Percentiles rank a stretch among this genome's conserved stretches.
These are phyloP conservation scores for Aschersonia sp. DNA, from an alignment of 2,329 filamentous ascomycete genomes.

Conservation along the genomic window DNA sequence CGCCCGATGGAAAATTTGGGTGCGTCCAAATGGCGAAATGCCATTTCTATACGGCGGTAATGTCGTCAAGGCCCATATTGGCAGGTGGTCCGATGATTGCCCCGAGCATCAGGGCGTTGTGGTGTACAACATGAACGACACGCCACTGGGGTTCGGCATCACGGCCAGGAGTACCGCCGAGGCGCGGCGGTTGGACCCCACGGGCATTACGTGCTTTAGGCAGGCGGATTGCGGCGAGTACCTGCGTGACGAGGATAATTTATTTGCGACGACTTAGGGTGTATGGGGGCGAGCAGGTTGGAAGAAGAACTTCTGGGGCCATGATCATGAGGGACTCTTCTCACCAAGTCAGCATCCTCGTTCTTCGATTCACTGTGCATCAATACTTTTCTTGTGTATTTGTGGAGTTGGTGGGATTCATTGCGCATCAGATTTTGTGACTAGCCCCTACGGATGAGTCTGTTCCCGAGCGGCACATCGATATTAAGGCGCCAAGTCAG, in stretches of 20 bases:
- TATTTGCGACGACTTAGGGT: slow-evolving; percentile 25
- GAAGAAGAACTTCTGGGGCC: neutral
- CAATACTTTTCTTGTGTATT: too few relatives aligned
- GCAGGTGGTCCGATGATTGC: slow-evolving; percentile 78
- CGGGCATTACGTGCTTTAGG: slow-evolving; percentile 75
- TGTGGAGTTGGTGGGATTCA: neutral
- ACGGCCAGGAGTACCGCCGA: slow-evolving; percentile 81
- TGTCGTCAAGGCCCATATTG: slow-evolving; percentile 57
- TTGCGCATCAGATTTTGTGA: neutral
- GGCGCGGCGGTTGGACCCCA: slow-evolving; percentile 73
- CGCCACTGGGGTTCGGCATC: slow-evolving; percentile 83
- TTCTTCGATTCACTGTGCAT: neutral
- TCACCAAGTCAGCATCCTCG: neutral
- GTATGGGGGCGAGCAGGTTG: neutral
- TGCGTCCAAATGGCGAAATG: slow-evolving; percentile 94
- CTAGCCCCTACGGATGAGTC: neutral
- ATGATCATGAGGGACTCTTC: neutral
- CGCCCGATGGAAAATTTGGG: slow-evolving; percentile 93
- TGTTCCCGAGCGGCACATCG: neutral
- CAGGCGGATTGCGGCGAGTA: slow-evolving; percentile 95
- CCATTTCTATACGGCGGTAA: slow-evolving; percentile 93
- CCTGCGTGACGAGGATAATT: slow-evolving; percentile 63
- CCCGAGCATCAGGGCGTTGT: slow-evolving; percentile 88
- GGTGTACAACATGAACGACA: slow-evolving; percentile 85
- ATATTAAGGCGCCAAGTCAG: too few relatives aligned